Base-by-base conservation (phyloP, 495 filamentous ascomycete genomes). In the Penicillium odoratum region DNA sequence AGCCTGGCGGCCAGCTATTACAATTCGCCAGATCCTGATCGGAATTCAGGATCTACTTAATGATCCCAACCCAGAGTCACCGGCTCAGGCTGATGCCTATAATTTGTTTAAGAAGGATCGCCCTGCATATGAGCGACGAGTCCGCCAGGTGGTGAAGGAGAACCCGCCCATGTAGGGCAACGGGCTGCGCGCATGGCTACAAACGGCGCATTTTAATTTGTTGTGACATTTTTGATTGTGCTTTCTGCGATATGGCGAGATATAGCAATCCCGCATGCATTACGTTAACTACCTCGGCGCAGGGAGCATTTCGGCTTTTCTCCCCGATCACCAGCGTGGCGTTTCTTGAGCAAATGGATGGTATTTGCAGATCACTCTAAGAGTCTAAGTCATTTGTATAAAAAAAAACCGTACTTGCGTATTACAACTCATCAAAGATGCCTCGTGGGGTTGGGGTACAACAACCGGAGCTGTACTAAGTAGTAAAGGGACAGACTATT, bases 1-100 rank as follows among this genome's bases (percentile, higher is more conserved):
- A 68, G 94, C 89, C 8, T 99, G 95, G 94, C 92, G 93, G 69
- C 94, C 94, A 8, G 93, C 95, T 2, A 99, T 98, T 68, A 99
- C 95, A 5, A 91, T 98, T 70, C 96, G 96, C 75, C 91, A 97
- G 68, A 96, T 99, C 59, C 84, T 98, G 7, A 83, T 98, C 3
- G 94, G 94, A 42, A 93, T 98, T 49, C 94, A 99, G 72, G 93
- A 96, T 65, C 82, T 99, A 7, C 82, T 99, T 7, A 85, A 99
- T 66, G 92, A 98, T 64, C 95, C 95, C 18, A 99, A 99, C 68
- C 95, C 95, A 0, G 94, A 98, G 43, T 96, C 91, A 1, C 94
- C 94, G 3, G 94, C 94, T 3, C 94, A 99, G 74, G 94, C 93
- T 13, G 94, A 99, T 59, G 94, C 94, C 8, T 99, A 97, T 74